Conservation (phyloP, 257 asterid genomes). For the Lycium barbarum region DNA sequence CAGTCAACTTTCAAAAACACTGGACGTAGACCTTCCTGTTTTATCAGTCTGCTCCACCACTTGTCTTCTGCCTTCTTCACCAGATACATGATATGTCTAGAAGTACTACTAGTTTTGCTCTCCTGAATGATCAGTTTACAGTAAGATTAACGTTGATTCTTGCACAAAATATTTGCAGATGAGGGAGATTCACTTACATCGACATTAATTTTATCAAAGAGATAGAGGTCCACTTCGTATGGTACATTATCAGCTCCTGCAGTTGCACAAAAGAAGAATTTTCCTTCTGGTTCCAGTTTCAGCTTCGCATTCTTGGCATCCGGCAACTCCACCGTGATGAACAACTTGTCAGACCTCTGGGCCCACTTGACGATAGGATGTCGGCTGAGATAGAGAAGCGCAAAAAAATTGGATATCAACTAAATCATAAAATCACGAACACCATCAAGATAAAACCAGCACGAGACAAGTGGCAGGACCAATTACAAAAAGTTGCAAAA, state of each 20-base stretch:
- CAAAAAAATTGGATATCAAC: not conserved
- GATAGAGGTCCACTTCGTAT: too few relatives aligned
- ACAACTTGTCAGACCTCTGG: constrained; percentile 61
- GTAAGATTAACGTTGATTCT: not conserved
- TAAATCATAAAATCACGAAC: too few relatives aligned
- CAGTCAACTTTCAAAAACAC: constrained; percentile 78
- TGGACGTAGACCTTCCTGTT: constrained; percentile 64
- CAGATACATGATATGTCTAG: constrained; percentile 56
- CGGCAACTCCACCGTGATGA: constrained; percentile 64
- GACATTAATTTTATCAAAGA: too few relatives aligned
- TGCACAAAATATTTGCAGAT: not conserved
- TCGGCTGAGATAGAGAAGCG: constrained; percentile 44
- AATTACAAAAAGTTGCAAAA: too few relatives aligned
- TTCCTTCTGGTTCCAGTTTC: constrained; percentile 69
- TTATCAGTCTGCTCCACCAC: constrained; percentile 78
- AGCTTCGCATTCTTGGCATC: constrained; percentile 71
- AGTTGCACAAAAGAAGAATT: constrained; percentile 58
- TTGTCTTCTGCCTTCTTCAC: constrained; percentile 74
- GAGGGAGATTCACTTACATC: not conserved
- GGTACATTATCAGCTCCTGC: too few relatives aligned
- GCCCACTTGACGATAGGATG: constrained; percentile 78
- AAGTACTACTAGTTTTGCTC: constrained; percentile 54
- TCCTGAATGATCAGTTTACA: constrained; percentile 49
- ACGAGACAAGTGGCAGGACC: not conserved
- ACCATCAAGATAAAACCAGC: not conserved